Conservation (phyloP, 1,284 basidiomycete species). For the Microbotryum lychnidis-dioicae region DNA sequence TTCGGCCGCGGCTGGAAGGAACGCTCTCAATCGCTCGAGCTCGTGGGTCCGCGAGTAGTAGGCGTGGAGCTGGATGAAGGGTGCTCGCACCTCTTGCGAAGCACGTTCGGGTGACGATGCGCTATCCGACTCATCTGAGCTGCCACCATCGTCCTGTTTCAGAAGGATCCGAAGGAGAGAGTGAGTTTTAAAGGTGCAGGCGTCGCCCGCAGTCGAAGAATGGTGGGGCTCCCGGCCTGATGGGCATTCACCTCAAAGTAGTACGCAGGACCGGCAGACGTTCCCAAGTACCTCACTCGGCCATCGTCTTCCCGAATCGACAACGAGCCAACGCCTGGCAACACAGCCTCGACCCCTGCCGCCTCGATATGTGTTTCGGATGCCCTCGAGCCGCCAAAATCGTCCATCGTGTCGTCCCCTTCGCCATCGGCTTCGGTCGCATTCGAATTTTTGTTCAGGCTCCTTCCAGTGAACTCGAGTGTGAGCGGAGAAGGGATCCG, state of each 20-base stretch:
- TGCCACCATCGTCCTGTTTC: not conserved
- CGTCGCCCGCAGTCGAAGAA: no score
- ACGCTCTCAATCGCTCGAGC: no score
- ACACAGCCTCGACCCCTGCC: not conserved
- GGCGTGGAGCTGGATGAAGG: slow-evolving; percentile 9
- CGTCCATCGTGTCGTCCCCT: slow-evolving; percentile 4
- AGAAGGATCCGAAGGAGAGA: no score
- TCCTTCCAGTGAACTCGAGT: slow-evolving; percentile 5
- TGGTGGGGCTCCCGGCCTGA: not conserved
- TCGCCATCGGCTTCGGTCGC: not conserved
- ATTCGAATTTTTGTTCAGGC: not conserved
- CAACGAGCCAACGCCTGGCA: slow-evolving; percentile 19
- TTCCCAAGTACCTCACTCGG: slow-evolving; percentile 14
- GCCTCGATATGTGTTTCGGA: not conserved
- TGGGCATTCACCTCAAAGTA: slow-evolving; percentile 11
- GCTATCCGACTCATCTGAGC: not conserved
- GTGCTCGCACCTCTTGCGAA: not conserved
- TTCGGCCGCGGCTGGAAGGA: slow-evolving; percentile 10
- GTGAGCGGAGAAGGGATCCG: slow-evolving; percentile 15
- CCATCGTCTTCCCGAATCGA: slow-evolving; percentile 13
- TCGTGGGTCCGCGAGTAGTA: not conserved
- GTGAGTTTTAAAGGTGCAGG: no score
- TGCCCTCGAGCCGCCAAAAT: not conserved
- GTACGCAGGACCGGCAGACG: slow-evolving; percentile 10
- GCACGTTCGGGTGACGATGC: not conserved